Percentiles rank a stretch among this genome's conserved stretches.
Evolutionary conservation across 768 basidiomycete genomes (phyloP).

Genomic region (Lactarius indigo): DNA sequence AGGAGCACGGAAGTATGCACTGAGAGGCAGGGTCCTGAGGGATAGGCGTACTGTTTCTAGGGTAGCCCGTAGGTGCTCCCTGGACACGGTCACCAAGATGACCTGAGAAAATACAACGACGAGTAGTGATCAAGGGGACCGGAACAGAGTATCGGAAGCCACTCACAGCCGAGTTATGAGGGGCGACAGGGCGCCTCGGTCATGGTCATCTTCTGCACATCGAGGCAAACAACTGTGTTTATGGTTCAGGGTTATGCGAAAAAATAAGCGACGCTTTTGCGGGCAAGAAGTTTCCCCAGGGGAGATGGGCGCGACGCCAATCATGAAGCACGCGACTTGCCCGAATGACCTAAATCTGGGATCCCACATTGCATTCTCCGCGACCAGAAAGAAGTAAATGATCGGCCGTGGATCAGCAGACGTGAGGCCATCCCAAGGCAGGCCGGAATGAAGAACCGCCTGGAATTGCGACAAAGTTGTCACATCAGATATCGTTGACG

Average conservation of each 20-base stretch:
- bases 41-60: constrained; percentile 13
- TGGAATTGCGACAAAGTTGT: constrained; percentile 14
- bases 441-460: not conserved
- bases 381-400: constrained; percentile 21
- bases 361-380: constrained; percentile 15
- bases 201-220: constrained; percentile 11
- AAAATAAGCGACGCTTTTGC: constrained; percentile 18
- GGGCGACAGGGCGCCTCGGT: constrained; percentile 14
- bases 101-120: not conserved
- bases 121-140: constrained; percentile 24
- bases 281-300: constrained; percentile 15
- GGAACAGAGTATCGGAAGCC: constrained; percentile 12
- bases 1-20: not conserved
- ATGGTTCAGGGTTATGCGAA: constrained; percentile 12
- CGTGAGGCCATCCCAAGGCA: constrained; percentile 8
- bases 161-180: constrained; percentile 19
- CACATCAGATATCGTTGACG: constrained; percentile 24
- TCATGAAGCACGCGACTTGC: constrained; percentile 24
- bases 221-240: constrained; percentile 19
- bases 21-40: constrained; percentile 1
- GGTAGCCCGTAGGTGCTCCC: constrained; percentile 16
- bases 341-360: constrained; percentile 15
- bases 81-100: constrained; percentile 27
- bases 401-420: constrained; percentile 23
- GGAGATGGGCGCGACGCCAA: constrained; percentile 22